These are phyloP conservation scores for Sordariomycetes sp. DNA, from an alignment of 2,329 filamentous ascomycete genomes.

Conservation along the genomic window DNA sequence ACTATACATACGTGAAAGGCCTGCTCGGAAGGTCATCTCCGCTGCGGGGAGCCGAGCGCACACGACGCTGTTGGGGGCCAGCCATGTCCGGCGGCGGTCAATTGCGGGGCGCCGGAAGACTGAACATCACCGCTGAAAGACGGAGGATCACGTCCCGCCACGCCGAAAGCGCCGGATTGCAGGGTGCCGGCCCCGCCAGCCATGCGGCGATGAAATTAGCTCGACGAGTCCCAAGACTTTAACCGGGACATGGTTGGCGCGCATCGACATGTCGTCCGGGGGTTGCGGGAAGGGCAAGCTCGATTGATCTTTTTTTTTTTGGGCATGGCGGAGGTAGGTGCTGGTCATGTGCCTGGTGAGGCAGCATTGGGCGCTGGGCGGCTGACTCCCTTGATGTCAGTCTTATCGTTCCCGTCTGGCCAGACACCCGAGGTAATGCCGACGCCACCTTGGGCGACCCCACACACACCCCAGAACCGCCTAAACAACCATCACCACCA, in stretches of 20 bases:
- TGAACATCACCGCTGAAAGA: not conserved
- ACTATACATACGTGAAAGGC: not conserved
- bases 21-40: not conserved
- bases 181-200: not conserved
- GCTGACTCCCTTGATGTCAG: no score
- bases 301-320: no score
- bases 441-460: not conserved
- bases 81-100: not conserved
- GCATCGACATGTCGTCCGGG: no score
- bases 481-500: constrained; percentile 4
- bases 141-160: not conserved
- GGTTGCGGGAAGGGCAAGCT: no score
- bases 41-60: not conserved
- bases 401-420: not conserved
- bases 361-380: no score
- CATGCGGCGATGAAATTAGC: no score
- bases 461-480: constrained; percentile 2
- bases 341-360: no score
- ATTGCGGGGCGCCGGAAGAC: not conserved
- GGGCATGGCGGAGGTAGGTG: no score
- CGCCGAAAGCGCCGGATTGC: not conserved
- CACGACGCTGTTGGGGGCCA: not conserved
- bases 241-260: no score
- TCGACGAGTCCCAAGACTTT: no score
- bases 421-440: not conserved